Evolutionary conservation across 805 yeast species (phyloP).

Genomic region (Saccharomycopsis selenospora): DNA sequence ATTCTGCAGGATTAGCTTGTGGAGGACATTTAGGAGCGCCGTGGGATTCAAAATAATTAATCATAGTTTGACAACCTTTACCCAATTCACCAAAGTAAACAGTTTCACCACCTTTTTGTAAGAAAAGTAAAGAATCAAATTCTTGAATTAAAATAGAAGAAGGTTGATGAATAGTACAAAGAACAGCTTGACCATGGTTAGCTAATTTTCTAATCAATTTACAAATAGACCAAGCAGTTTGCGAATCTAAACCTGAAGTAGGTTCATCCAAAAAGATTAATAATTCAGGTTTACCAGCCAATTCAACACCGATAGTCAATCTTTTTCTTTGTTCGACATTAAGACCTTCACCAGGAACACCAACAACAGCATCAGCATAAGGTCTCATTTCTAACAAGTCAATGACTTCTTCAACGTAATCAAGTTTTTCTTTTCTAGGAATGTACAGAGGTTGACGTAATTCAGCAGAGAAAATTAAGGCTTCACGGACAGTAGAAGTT

Average conservation of each 20-base stretch:
- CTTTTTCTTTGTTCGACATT: constrained; percentile 65
- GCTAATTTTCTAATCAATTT: constrained; percentile 61
- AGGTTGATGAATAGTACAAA: constrained; percentile 76
- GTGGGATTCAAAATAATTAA: constrained; percentile 59
- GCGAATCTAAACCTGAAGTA: constrained; percentile 64
- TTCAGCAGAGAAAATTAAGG: constrained; percentile 62
- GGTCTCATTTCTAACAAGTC: constrained; percentile 58
- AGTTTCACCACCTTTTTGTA: constrained; percentile 71
- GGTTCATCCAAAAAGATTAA: constrained; percentile 65
- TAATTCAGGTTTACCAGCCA: constrained; percentile 61
- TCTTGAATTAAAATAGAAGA: constrained; percentile 62
- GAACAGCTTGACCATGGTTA: constrained; percentile 64
- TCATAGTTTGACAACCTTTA: constrained; percentile 47
- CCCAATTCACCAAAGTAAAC: constrained; percentile 82
- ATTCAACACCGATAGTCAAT: constrained; percentile 63
- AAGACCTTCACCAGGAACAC: constrained; percentile 66
- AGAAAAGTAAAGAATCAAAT: constrained; percentile 58
- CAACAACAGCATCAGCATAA: constrained; percentile 75
- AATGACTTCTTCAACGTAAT: constrained; percentile 63
- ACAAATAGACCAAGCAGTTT: constrained; percentile 63
- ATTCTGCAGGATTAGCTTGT: constrained; percentile 69
- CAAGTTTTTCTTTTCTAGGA: constrained; percentile 51
- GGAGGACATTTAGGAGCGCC: constrained; percentile 63
- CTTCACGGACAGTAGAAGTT: constrained; percentile 66
- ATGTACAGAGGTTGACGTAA: constrained; percentile 60